Evolutionary conservation across 345 rosid species (phyloP), one percentile per base, ranked within the genome.

Genomic region (Trapa bicornis): DNA sequence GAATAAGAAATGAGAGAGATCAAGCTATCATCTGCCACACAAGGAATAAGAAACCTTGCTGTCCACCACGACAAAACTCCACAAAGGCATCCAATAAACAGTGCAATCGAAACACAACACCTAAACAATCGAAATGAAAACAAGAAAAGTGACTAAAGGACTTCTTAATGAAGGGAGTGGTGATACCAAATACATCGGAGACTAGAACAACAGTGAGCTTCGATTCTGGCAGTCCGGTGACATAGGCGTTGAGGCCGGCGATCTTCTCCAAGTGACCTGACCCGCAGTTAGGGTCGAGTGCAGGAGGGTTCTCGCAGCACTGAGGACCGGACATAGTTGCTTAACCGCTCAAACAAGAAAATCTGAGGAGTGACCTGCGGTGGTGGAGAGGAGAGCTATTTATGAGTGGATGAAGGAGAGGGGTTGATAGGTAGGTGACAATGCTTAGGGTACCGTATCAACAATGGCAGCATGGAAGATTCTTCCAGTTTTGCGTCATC

Each of bases 251-350:
- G 52, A 79, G 74, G 65, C 78, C 82, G n/a, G 82, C 84, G 6
- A 84, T 47, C 48, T 77, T 70, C 56, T 74, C 71, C 15, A 79
- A 74, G 15, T 56, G 74, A 17, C 85, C 78, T 10, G 14, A 68
- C 38, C 85, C 84, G 29, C 57, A 12, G 67, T 14, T 48, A 14
- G 78, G 74, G 67, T 58, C 13, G 61, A 78, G 73, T 0, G 58
- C 47, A 47, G 85, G 87, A 33, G 85, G 80, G 63, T 84, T 84
- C 47, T 73, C 73, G 61, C 78, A 81, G 71, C 88, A 80, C 75
- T 80, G 75, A 57, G 78, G 74, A 11, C 84, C 78, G 15, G 84
- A 76, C 85, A 83, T 41, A 41, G 2, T 41, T 41, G 6, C 43
- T 41, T 41, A 41, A 41, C 43, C 4, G 43, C 43, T 41, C 43